These are phyloP conservation scores for Mucor ambiguus DNA, from an alignment of 371 early-diverging fungal genomes.

Conservation along the genomic window DNA sequence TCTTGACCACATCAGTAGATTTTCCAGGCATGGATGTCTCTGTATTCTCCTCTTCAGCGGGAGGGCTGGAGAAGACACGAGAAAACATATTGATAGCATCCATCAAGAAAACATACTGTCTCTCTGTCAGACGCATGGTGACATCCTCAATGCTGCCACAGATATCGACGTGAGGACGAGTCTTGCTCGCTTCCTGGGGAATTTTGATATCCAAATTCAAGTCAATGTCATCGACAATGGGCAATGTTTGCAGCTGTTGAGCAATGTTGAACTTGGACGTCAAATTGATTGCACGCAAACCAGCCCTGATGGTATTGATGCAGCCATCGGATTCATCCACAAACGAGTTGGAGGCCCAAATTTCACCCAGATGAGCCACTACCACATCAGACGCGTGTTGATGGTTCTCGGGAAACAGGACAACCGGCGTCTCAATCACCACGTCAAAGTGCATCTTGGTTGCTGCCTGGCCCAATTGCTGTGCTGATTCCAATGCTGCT, in stretches of 20 bases:
- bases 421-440: slow-evolving; percentile 84
- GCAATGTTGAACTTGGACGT: slow-evolving; percentile 58
- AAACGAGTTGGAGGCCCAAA: slow-evolving; percentile 82
- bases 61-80: slow-evolving; percentile 28
- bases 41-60: not conserved
- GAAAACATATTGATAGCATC: slow-evolving; percentile 62
- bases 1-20: not conserved
- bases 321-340: slow-evolving; percentile 39
- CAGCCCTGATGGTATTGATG: slow-evolving; percentile 67
- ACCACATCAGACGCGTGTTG: slow-evolving; percentile 56
- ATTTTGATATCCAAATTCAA: slow-evolving; percentile 66
- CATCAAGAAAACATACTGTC: slow-evolving; percentile 84
- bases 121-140: slow-evolving; percentile 77
- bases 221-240: slow-evolving; percentile 87
- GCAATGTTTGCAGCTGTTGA: slow-evolving; percentile 58
- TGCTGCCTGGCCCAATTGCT: slow-evolving; percentile 60
- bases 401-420: slow-evolving; percentile 80
- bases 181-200: slow-evolving; percentile 22
- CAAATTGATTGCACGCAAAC: slow-evolving; percentile 69
- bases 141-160: slow-evolving; percentile 71
- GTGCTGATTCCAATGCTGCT: slow-evolving; percentile 84
- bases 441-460: slow-evolving; percentile 87
- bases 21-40: not conserved
- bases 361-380: slow-evolving; percentile 85
- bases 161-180: slow-evolving; percentile 53